Evolutionary conservation across 2,329 filamentous ascomycete genomes (phyloP), one percentile per base, ranked within the genome.

Genomic region (Talaromyces sp.): DNA sequence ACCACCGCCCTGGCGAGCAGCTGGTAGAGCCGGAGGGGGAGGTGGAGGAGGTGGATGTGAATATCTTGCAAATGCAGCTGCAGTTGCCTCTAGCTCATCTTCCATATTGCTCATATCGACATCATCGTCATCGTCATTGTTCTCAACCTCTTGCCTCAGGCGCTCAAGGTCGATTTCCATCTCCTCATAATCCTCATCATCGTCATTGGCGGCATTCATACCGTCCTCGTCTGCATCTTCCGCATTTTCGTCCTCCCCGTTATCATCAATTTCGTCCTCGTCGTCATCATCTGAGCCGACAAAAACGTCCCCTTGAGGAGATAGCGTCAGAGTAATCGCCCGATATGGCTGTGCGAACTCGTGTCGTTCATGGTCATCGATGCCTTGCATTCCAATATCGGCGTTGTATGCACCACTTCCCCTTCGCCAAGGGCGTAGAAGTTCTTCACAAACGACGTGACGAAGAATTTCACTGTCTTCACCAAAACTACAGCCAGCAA

Each of bases 401-500:
- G 86, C 88, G 72, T 97, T 93, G 51, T 83, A 88, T 7, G 89
- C 94, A 59, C 85, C 83, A 70, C 94, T 97, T 6, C 94, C 94
- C 65, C 88, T 85, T 32, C 87, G 85, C 94, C 94, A 99, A 1
- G 89, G 85, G 66, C 88, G 89, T 62, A 99, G 85, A 68, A 97
- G 83, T 74, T 99, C 91, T 72, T 97, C 91, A 69, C 94, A 99
- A 43, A 99, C 85, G 7, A 89, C 86, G 56, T 86, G 87, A 41
- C 92, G 85, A 50, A 99, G 79, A 19, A 97, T 86, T 62, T 90
- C 82, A 63, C 87, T 85, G 69, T 99, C 91, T 32, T 85, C 81
- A 1, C 91, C 91, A 53, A 96, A 89, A 57, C 86, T 89, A 74
- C 92, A 97, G 31, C 92, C 92, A 8, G 92, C 85, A 68, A 99